Conservation (phyloP, 768 basidiomycete genomes). For the Strobilomyces echinocephalus region DNA sequence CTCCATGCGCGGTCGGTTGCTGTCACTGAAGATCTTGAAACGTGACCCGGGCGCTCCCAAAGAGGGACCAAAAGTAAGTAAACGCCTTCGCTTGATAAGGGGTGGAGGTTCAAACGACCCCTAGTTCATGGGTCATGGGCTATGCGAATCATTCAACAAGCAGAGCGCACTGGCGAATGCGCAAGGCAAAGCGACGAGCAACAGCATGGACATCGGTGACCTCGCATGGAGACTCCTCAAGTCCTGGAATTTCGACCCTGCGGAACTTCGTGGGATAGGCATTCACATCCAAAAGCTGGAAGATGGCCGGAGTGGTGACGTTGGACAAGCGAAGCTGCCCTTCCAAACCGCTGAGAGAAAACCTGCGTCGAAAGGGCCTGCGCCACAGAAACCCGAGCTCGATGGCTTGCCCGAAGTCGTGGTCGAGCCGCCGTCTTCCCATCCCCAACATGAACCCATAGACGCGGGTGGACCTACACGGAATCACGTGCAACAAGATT, state of each 20-base stretch:
- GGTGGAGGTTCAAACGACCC: not conserved
- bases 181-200: slow-evolving; percentile 67
- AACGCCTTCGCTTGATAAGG: not conserved
- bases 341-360: slow-evolving; percentile 40
- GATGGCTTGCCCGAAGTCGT: slow-evolving; percentile 17
- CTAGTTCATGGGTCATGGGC: slow-evolving; percentile 89
- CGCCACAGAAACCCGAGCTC: slow-evolving; percentile 1
- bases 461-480: slow-evolving; percentile 3
- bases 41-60: slow-evolving; percentile 80
- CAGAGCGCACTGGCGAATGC: slow-evolving; percentile 56
- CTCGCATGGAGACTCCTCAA: slow-evolving; percentile 73
- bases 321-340: slow-evolving; percentile 57
- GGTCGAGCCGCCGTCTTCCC: slow-evolving; percentile 33
- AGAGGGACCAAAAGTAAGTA: slow-evolving; percentile 80
- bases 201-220: slow-evolving; percentile 65
- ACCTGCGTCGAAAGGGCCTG: not conserved
- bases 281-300: slow-evolving; percentile 91
- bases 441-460: slow-evolving; percentile 27
- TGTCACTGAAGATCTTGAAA: slow-evolving; percentile 88
- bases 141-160: slow-evolving; percentile 78
- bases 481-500: slow-evolving; percentile 27
- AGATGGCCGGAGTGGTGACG: slow-evolving; percentile 31
- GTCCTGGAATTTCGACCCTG: slow-evolving; percentile 72
- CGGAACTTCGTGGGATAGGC: slow-evolving; percentile 87
- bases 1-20: slow-evolving; percentile 62